Percentiles rank a stretch among this genome's conserved stretches.
Evolutionary conservation across 2,329 filamentous ascomycete genomes (phyloP).

Genomic region (Chaetothyriales sp.): DNA sequence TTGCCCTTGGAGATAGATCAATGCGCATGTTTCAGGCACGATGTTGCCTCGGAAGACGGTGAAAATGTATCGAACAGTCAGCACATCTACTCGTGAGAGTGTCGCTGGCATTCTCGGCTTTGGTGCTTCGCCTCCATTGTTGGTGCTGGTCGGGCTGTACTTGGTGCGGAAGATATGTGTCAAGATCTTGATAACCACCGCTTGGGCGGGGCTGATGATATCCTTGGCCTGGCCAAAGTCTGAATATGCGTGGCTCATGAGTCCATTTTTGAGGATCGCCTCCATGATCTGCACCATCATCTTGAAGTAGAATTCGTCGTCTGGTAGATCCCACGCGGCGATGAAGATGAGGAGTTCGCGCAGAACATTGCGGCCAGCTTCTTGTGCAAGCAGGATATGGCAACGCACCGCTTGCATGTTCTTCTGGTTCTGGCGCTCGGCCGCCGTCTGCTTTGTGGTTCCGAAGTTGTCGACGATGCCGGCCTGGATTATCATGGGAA

Average conservation of each 20-base stretch:
- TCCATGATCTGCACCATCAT: constrained; percentile 94
- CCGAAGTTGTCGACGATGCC: constrained; percentile 77
- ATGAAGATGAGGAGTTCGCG: constrained; percentile 91
- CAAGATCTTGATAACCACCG: constrained; percentile 77
- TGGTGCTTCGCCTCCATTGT: constrained; percentile 39
- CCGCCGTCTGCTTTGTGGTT: constrained; percentile 46
- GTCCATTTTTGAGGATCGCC: constrained; percentile 73
- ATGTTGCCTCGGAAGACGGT: constrained; percentile 85
- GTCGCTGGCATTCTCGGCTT: constrained; percentile 35
- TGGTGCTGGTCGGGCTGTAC: constrained; percentile 34
- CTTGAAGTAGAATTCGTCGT: constrained; percentile 89
- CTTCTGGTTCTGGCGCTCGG: constrained; percentile 43
- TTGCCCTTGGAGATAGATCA: constrained; percentile 85
- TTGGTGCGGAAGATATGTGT: constrained; percentile 72
- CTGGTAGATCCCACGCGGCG: constrained; percentile 88
- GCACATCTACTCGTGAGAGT: constrained; percentile 42
- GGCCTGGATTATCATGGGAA: constrained; percentile 95
- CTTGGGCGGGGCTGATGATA: constrained; percentile 89
- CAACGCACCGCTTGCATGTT: constrained; percentile 85
- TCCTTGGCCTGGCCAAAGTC: constrained; percentile 86
- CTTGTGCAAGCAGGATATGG: constrained; percentile 75
- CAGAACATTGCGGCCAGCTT: constrained; percentile 78
- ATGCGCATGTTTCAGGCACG: constrained; percentile 83
- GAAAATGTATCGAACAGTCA: constrained; percentile 76
- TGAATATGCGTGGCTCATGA: constrained; percentile 86